Conservation (phyloP, 2,329 filamentous ascomycete genomes). For the Pyrenophora seminiperda region DNA sequence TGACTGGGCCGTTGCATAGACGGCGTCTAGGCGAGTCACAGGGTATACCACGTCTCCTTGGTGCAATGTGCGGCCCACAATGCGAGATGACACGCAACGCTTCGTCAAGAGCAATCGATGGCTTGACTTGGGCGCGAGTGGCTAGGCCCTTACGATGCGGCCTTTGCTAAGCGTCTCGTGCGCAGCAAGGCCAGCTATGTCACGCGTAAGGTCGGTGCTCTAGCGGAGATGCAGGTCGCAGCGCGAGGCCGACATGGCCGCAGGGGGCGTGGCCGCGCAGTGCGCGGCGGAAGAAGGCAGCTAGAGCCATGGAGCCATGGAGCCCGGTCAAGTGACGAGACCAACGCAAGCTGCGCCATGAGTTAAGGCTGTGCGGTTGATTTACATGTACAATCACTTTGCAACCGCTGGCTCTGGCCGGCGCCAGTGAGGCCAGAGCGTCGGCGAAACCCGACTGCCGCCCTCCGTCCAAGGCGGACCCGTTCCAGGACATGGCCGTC, state of each 20-base stretch:
- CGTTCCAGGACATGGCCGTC: constrained; percentile 15
- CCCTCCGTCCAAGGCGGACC: constrained; percentile 16
- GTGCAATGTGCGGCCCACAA: constrained; percentile 29
- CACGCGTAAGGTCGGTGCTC: constrained; percentile 23
- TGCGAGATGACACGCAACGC: constrained; percentile 40
- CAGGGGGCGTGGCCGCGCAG: constrained; percentile 7
- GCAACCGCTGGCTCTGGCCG: constrained; percentile 11
- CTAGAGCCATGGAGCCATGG: constrained; percentile 17
- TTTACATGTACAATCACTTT: constrained; percentile 10
- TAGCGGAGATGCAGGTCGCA: constrained; percentile 23
- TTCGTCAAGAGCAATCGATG: constrained; percentile 21
- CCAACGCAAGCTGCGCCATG: constrained; percentile 5
- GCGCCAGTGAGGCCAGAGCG: constrained; percentile 18
- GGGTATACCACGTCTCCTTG: constrained; percentile 25
- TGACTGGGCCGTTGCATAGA: constrained; percentile 28
- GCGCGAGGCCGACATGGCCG: constrained; percentile 15
- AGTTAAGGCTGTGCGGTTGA: constrained; percentile 5
- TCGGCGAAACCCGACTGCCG: constrained; percentile 37
- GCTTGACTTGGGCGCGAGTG: constrained; percentile 29
- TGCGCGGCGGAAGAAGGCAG: neutral
- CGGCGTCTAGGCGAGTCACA: constrained; percentile 38
- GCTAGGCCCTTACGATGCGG: constrained; percentile 23
- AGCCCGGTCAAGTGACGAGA: constrained; percentile 8
- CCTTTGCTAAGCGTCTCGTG: constrained; percentile 19
- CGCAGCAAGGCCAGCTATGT: constrained; percentile 23